These are phyloP conservation scores for Phalaenopsis aphrodite DNA, from an alignment of 106 monocot species.

Conservation along the genomic window DNA sequence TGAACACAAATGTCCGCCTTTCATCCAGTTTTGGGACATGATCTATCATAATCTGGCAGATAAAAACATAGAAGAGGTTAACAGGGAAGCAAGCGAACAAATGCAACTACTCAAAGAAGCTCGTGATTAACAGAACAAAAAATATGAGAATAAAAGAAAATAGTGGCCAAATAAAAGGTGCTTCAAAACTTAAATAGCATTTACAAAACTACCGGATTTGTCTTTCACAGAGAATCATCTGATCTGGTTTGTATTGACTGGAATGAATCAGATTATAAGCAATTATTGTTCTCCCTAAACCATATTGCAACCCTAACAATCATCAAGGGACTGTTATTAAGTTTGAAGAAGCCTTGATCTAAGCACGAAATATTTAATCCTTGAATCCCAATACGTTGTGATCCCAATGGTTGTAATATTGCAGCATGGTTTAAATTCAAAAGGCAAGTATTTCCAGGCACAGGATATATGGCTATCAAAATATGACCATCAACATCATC, in stretches of 20 bases:
- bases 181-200: not conserved
- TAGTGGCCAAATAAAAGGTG: not conserved
- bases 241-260: not conserved
- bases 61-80: not conserved
- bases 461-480: too few relatives aligned
- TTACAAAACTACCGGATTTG: not conserved
- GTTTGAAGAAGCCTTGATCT: too few relatives aligned
- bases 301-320: too few relatives aligned
- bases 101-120: not conserved
- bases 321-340: too few relatives aligned
- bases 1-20: slow-evolving; percentile 64
- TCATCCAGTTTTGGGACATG: slow-evolving; percentile 42
- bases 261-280: not conserved
- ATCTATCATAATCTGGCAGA: slow-evolving; percentile 49
- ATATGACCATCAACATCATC: too few relatives aligned
- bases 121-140: too few relatives aligned
- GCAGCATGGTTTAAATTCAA: too few relatives aligned
- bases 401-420: too few relatives aligned
- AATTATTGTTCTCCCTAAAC: too few relatives aligned
- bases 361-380: too few relatives aligned
- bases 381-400: too few relatives aligned
- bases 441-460: too few relatives aligned
- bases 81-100: not conserved
- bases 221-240: not conserved
- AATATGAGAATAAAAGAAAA: not conserved